Conservation (phyloP, 1,284 basidiomycete genomes). For the Ceratobasidium sp. region DNA sequence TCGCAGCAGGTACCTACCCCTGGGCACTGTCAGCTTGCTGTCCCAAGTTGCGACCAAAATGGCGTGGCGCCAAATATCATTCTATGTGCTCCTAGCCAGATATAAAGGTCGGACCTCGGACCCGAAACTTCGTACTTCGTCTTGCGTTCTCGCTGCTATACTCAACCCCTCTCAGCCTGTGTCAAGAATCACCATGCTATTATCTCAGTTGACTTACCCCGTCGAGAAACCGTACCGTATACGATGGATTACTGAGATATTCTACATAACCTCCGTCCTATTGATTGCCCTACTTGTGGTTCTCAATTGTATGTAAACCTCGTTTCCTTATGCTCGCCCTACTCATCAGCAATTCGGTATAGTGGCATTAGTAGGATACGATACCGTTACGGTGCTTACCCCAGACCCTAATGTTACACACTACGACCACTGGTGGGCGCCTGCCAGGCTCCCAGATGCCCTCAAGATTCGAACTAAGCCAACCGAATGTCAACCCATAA, state of each 20-base stretch:
- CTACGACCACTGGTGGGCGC: constrained; percentile 27
- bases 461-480: constrained; percentile 9
- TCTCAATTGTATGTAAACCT: constrained; percentile 6
- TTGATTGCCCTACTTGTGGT: background rate
- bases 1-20: too few species aligned
- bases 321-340: too few species aligned
- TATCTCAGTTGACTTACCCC: background rate
- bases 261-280: background rate
- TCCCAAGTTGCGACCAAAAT: too few species aligned
- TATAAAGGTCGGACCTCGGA: too few species aligned
- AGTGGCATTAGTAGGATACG: constrained; percentile 17
- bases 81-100: too few species aligned
- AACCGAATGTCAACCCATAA: constrained; percentile 2
- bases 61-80: too few species aligned
- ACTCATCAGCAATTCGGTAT: background rate
- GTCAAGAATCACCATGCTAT: background rate
- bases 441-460: background rate
- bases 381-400: background rate
- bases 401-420: constrained; percentile 34
- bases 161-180: background rate
- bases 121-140: too few species aligned
- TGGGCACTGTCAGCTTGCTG: too few species aligned
- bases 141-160: too few species aligned
- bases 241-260: constrained; percentile 24
- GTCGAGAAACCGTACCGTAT: constrained; percentile 14